Evolutionary conservation across 139 green algal genomes (phyloP).

Genomic region (Gonium pectorale): DNA sequence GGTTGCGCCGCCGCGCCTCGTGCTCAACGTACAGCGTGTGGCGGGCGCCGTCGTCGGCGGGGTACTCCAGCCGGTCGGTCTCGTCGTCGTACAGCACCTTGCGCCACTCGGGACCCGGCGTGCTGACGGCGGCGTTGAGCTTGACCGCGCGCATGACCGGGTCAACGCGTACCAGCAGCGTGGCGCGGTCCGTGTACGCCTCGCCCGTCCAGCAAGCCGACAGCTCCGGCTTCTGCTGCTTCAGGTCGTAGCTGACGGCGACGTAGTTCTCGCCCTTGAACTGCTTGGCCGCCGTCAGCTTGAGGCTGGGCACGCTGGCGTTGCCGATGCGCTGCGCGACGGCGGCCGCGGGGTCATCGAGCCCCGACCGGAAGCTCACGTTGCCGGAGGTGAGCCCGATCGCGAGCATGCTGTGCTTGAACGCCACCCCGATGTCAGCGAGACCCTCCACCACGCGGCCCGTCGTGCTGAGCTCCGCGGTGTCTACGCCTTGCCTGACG

Average conservation of each 20-base stretch:
- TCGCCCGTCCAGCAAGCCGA: constrained; percentile 56
- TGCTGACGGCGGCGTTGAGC: constrained; percentile 38
- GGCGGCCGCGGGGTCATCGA: constrained; percentile 55
- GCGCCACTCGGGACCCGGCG: constrained; percentile 53
- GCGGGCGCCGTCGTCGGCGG: constrained; percentile 49
- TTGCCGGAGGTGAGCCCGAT: constrained; percentile 59
- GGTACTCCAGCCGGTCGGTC: constrained; percentile 52
- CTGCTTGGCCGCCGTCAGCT: constrained; percentile 56
- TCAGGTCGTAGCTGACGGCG: constrained; percentile 60
- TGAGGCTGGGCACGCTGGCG: constrained; percentile 51
- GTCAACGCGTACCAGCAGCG: constrained; percentile 58
- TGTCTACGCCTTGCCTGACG: constrained; percentile 57
- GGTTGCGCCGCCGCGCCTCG: constrained; percentile 46
- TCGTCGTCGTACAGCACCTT: constrained; percentile 57
- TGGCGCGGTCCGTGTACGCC: constrained; percentile 50
- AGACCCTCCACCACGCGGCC: constrained; percentile 51
- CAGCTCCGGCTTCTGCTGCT: constrained; percentile 56
- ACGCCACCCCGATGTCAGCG: constrained; percentile 49
- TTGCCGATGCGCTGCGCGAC: constrained; percentile 32
- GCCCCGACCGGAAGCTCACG: constrained; percentile 43
- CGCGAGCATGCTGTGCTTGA: constrained; percentile 47
- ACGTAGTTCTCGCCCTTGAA: constrained; percentile 52
- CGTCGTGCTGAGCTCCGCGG: constrained; percentile 39
- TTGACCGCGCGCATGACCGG: constrained; percentile 54
- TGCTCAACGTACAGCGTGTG: constrained; percentile 60